These are phyloP conservation scores for Nadsonia starkeyi-henricii DNA, from an alignment of 1,139 yeast genomes.

Conservation along the genomic window DNA sequence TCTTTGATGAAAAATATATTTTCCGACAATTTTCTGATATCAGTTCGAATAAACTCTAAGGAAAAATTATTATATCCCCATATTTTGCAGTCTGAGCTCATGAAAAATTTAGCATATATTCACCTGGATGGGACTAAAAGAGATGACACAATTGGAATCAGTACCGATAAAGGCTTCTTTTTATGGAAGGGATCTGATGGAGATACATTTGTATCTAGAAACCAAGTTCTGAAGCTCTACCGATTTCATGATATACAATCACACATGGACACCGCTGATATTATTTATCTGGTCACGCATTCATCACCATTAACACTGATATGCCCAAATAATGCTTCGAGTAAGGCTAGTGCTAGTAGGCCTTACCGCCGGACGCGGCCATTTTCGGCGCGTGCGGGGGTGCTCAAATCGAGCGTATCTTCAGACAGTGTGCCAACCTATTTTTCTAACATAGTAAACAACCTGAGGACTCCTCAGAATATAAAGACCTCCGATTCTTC, in stretches of 20 bases:
- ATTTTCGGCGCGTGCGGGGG: not conserved
- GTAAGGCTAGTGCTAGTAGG: not conserved
- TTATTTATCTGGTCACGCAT: not conserved
- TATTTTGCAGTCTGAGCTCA: too few relatives aligned
- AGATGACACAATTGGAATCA: too few relatives aligned
- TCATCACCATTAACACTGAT: not conserved
- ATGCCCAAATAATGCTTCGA: not conserved
- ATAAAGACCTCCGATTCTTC: not conserved
- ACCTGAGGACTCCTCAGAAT: not conserved
- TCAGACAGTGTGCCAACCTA: not conserved
- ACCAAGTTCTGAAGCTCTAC: not conserved
- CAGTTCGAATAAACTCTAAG: too few relatives aligned
- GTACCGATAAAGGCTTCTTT: too few relatives aligned
- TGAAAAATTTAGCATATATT: too few relatives aligned
- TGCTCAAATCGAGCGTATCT: not conserved
- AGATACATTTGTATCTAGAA: too few relatives aligned
- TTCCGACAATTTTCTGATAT: too few relatives aligned
- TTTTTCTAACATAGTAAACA: not conserved
- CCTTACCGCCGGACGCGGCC: not conserved
- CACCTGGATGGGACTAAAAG: too few relatives aligned
- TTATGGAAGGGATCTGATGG: too few relatives aligned
- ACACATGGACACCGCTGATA: not conserved
- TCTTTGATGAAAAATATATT: too few relatives aligned
- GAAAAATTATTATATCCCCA: too few relatives aligned
- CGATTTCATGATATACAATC: not conserved